Evolutionary conservation across 78 protist species (phyloP), one percentile per base, ranked within the genome.

Genomic region (Dictyostelium brefeldianum): DNA sequence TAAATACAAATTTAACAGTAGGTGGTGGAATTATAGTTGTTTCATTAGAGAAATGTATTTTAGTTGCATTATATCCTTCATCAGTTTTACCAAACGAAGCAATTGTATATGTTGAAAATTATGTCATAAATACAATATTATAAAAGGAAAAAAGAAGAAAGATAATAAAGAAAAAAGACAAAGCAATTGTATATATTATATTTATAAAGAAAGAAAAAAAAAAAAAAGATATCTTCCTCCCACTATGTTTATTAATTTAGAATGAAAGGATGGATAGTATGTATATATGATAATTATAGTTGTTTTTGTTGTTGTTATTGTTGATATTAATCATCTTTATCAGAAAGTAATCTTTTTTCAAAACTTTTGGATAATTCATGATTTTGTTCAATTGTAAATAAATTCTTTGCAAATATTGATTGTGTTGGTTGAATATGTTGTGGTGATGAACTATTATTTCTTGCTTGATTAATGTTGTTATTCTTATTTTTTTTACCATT

Each of bases 1-100:
- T 77, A 41, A 87, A 77, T 77, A 77, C 93, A 25, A 87, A 87
- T 87, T 36, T 65, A 65, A 65, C 14, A 47, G 62, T 87, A 18
- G 93, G 93, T 64, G 93, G 93, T 14, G 93, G 93, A 29, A 59
- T 87, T 64, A 77, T 87, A 18, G 31, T 87, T 31, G 77, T 77
- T 29, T 22, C 69, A 15, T 64, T 87, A 51, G 93, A 87, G 17
- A 87, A 74, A 50, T 29, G 11, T 51, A 77, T 87, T 62, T 77
- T 87, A 36, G 65, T 87, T 10, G 83, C 93, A 47, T 77, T 87
- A 56, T 87, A 84, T 70, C 83, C 92, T 74, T 59, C 74, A 2
- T 84, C 83, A 74, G 74, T 84, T 15, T 29, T 59, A 59, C 70
- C 77, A 8, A 25, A 62, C 22, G 92, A 84, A 47, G 17, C 92